Evolutionary conservation across 306 rosid genomes (phyloP).

Genomic region (Corylus avellana): DNA sequence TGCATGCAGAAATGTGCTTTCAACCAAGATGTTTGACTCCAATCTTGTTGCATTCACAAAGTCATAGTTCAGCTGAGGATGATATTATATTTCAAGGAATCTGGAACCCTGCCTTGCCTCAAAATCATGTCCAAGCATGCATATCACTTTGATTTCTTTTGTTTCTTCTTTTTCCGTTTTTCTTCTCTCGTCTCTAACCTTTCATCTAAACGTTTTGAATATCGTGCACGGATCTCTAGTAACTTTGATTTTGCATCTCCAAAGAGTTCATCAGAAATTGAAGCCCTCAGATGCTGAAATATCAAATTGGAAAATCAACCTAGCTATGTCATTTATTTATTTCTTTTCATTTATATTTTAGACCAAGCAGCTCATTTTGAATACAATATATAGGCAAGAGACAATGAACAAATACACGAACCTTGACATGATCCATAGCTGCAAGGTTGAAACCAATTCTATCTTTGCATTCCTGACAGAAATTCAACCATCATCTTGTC

Average conservation of each 20-base stretch:
- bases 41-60: too few relatives aligned
- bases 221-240: constrained; percentile 63
- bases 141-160: constrained; percentile 33
- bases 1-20: too few relatives aligned
- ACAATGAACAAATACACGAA: too few relatives aligned
- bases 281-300: constrained; percentile 85
- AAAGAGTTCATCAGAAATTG: constrained; percentile 77
- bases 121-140: constrained; percentile 21
- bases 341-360: not conserved
- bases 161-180: constrained; percentile 55
- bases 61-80: too few relatives aligned
- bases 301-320: too few relatives aligned
- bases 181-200: constrained; percentile 54
- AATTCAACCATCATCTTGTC: constrained; percentile 28
- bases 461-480: constrained; percentile 80
- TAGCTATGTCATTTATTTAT: too few relatives aligned
- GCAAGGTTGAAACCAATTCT: constrained; percentile 86
- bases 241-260: constrained; percentile 73
- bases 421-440: constrained; percentile 81
- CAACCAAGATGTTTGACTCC: too few relatives aligned
- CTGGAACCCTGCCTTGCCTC: not conserved
- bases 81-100: too few relatives aligned
- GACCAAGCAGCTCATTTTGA: constrained; percentile 9
- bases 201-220: constrained; percentile 64
- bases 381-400: too few relatives aligned